Conservation (phyloP, 2,329 filamentous ascomycete species). For the Penicillium digitatum region DNA sequence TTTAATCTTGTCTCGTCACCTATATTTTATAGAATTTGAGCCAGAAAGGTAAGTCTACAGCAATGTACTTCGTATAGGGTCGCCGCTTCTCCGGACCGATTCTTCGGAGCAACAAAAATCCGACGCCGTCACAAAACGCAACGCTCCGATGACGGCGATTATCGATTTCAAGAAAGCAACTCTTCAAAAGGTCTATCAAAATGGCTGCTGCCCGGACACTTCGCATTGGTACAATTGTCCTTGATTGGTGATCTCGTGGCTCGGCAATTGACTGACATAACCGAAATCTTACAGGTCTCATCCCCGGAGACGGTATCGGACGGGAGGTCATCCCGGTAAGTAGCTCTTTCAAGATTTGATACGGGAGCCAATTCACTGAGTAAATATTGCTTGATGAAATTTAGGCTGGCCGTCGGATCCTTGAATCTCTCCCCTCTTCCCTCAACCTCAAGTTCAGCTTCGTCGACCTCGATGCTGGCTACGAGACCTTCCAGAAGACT, state of each 20-base stretch:
- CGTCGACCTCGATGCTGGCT: constrained; percentile 86
- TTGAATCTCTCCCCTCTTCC: constrained; percentile 90
- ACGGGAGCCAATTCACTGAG: constrained; percentile 11
- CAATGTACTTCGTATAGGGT: background rate
- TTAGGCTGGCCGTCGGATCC: constrained; percentile 73
- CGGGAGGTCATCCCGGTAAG: constrained; percentile 88
- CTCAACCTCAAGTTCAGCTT: constrained; percentile 91
- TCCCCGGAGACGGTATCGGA: constrained; percentile 96
- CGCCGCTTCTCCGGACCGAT: constrained; percentile 13
- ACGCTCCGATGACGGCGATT: constrained; percentile 33
- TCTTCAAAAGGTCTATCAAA: constrained; percentile 20
- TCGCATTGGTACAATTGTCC: constrained; percentile 58
- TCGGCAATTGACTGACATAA: constrained; percentile 12
- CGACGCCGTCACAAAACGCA: constrained; percentile 22
- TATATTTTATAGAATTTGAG: background rate
- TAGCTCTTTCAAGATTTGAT: constrained; percentile 9
- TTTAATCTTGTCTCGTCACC: background rate
- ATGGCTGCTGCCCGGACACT: constrained; percentile 58
- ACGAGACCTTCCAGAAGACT: constrained; percentile 86
- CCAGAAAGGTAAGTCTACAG: background rate
- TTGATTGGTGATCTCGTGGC: background rate
- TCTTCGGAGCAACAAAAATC: constrained; percentile 22
- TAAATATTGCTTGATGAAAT: constrained; percentile 7
- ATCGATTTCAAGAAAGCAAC: constrained; percentile 17
- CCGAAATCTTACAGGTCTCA: constrained; percentile 63